Conservation (phyloP, 495 filamentous ascomycete species). For the Halenospora varia region DNA sequence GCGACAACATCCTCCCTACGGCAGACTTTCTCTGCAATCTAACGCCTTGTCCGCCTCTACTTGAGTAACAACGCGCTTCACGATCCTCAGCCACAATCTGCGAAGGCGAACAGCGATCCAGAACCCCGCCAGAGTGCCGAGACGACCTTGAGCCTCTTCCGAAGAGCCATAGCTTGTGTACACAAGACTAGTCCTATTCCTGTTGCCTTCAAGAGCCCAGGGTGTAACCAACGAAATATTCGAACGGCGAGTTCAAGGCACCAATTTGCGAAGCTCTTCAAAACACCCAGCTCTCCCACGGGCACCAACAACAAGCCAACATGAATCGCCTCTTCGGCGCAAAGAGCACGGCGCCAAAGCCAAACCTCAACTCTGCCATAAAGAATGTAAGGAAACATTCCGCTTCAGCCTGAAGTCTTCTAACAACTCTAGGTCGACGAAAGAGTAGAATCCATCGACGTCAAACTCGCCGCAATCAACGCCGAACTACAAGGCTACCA, state of each 20-base stretch:
- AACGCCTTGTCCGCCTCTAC: neutral
- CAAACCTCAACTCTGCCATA: constrained; percentile 84
- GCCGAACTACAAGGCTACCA: constrained; percentile 89
- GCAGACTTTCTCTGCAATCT: neutral
- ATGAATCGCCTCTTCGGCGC: constrained; percentile 98
- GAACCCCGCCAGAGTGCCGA: neutral
- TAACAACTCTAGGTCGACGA: constrained; percentile 60
- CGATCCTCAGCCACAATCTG: neutral
- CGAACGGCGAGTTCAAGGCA: neutral
- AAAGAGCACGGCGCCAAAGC: constrained; percentile 85
- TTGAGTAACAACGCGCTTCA: neutral
- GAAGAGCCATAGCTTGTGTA: neutral
- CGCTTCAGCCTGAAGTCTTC: constrained; percentile 10
- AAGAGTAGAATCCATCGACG: constrained; percentile 85
- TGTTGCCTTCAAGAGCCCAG: neutral
- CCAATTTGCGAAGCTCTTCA: neutral
- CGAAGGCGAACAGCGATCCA: neutral
- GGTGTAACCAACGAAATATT: too few relatives aligned
- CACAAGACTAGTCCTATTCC: neutral
- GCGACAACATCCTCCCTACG: neutral
- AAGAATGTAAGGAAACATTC: constrained; percentile 54
- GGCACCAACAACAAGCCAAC: constrained; percentile 13
- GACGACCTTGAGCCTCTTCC: neutral
- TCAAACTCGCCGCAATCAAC: constrained; percentile 89
- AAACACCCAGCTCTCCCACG: neutral